Evolutionary conservation across 306 rosid genomes (phyloP).

Genomic region (Glycine soja): DNA sequence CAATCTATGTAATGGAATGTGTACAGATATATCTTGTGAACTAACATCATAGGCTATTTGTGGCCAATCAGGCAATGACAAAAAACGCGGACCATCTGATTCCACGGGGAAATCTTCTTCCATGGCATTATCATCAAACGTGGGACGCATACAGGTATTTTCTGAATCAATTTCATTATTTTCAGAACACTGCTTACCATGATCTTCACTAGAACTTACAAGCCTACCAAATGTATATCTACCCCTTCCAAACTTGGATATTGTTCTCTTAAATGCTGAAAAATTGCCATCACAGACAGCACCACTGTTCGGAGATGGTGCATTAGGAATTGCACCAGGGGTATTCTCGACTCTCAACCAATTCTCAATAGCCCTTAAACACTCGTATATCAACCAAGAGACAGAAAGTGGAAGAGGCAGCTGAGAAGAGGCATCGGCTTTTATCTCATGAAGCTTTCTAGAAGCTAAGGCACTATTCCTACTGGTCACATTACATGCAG

Average conservation of each 20-base stretch:
- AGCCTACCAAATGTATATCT: conserved; percentile 65
- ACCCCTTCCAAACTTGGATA: conserved; percentile 72
- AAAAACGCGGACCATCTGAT: conserved; percentile 59
- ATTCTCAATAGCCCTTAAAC: conserved; percentile 83
- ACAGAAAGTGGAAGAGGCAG: conserved; percentile 66
- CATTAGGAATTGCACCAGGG: conserved; percentile 55
- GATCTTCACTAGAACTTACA: conserved; percentile 70
- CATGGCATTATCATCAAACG: conserved; percentile 57
- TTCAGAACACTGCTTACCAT: conserved; percentile 53
- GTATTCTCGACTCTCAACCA: conserved; percentile 73
- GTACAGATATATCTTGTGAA: conserved; percentile 83
- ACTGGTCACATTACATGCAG: conserved; percentile 63
- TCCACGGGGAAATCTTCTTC: conserved; percentile 72
- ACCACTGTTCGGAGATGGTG: conserved; percentile 53
- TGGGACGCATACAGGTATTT: conserved; percentile 46
- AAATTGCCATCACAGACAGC: conserved; percentile 60
- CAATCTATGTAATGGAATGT: conserved; percentile 87
- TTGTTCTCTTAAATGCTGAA: conserved; percentile 66
- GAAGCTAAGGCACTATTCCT: conserved; percentile 55
- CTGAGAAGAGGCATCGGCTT: conserved; percentile 50
- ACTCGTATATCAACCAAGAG: conserved; percentile 76
- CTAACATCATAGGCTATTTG: conserved; percentile 85
- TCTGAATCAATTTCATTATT: conserved; percentile 55
- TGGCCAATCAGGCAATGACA: conserved; percentile 88
- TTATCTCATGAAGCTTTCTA: conserved; percentile 53